A percentile compares a stretch with the other conserved stretches of the same genome.
Conservation (phyloP, 2,329 filamentous ascomycete genomes). For the Aspergillus sp. region DNA sequence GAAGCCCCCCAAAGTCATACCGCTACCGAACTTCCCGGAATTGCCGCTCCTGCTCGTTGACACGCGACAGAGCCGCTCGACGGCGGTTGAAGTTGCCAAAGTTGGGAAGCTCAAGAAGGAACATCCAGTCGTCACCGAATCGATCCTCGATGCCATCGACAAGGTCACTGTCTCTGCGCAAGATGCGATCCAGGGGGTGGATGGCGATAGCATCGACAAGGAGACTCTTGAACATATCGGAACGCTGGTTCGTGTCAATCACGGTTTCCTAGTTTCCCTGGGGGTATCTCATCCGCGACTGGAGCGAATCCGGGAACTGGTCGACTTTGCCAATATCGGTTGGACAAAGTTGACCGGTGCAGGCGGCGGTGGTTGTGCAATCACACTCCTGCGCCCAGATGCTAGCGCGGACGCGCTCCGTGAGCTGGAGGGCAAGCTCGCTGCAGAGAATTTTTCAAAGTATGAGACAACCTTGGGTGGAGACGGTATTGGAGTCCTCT, state of each 20-base stretch:
- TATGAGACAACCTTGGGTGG: conserved; percentile 90
- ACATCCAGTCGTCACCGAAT: conserved; percentile 75
- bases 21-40: conserved; percentile 86
- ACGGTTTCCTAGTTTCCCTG: conserved; percentile 84
- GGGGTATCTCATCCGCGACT: conserved; percentile 93
- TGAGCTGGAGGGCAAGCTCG: conserved; percentile 65
- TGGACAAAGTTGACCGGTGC: conserved; percentile 98
- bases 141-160: conserved; percentile 84
- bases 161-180: conserved; percentile 59
- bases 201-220: conserved; percentile 67
- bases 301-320: conserved; percentile 85
- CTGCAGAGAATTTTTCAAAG: conserved; percentile 73
- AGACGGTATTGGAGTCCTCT: conserved; percentile 90
- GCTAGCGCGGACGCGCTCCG: conserved; percentile 58
- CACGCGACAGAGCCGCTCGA: conserved; percentile 84
- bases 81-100: conserved; percentile 81
- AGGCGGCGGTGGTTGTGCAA: conserved; percentile 92
- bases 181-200: conserved; percentile 56
- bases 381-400: conserved; percentile 78
- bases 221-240: conserved; percentile 72
- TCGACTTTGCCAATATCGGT: conserved; percentile 84
- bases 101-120: conserved; percentile 70
- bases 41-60: conserved; percentile 87
- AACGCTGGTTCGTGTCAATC: conserved; percentile 89
- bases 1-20: conserved; percentile 72